Conservation (phyloP, 1,284 basidiomycete species). For the Thelephora terrestris region DNA sequence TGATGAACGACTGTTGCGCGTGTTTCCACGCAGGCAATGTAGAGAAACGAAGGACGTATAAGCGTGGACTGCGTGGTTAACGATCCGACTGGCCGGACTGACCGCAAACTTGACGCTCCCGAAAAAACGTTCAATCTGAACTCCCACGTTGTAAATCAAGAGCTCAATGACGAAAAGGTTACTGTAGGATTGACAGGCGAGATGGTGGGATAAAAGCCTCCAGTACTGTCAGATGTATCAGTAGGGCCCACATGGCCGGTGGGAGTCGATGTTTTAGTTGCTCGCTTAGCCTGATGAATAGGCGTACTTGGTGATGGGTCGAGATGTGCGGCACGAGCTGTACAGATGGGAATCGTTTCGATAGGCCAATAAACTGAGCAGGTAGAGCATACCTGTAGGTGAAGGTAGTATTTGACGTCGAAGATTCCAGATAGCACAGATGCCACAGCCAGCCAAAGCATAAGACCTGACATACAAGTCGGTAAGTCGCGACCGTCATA, state of each 20-base stretch:
- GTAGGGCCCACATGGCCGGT: neutral
- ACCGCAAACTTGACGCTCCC: slow-evolving; percentile 87
- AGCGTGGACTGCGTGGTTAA: neutral
- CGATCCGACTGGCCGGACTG: slow-evolving; percentile 21
- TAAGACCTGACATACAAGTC: slow-evolving; percentile 53
- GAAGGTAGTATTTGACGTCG: slow-evolving; percentile 80
- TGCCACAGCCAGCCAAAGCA: slow-evolving; percentile 58
- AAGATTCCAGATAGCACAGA: slow-evolving; percentile 70
- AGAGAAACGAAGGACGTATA: slow-evolving; percentile 5
- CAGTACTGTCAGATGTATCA: slow-evolving; percentile 53
- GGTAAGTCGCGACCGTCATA: neutral
- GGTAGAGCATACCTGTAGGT: slow-evolving; percentile 26
- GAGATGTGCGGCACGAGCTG: slow-evolving; percentile 32
- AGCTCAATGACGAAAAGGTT: slow-evolving; percentile 76
- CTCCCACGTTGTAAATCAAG: slow-evolving; percentile 62
- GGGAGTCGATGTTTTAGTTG: neutral
- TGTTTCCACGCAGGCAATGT: neutral
- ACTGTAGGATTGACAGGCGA: slow-evolving; percentile 76
- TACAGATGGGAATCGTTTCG: neutral
- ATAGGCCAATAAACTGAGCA: neutral
- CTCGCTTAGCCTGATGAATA: neutral
- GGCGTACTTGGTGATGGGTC: slow-evolving; percentile 28
- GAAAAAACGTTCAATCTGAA: slow-evolving; percentile 77
- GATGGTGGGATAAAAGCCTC: slow-evolving; percentile 67
- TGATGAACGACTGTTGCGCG: slow-evolving; percentile 54